Evolutionary conservation across 495 filamentous ascomycete genomes (phyloP), one percentile per base, ranked within the genome.

Genomic region (Entonaema liquescens): DNA sequence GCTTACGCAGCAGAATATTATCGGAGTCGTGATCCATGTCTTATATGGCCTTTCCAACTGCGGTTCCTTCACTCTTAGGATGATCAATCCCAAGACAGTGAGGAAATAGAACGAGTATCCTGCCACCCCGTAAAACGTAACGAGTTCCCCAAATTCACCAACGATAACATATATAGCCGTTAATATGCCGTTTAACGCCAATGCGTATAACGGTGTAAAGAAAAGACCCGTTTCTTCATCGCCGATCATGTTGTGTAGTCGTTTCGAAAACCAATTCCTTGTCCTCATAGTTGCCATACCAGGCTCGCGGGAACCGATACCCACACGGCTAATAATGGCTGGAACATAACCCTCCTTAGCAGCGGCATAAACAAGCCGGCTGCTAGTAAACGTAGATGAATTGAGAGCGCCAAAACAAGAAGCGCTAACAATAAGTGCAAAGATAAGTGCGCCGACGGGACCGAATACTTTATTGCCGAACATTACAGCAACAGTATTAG

Each of bases 1-100:
- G 76, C 92, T 97, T 13, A 99, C 95, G 73, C 95, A 99, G 86
- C 95, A 99, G 77, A 99, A 99, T 55, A 97, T 93, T 50, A 99
- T 95, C 2, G 95, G 95, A 36, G 95, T 98, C 1, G 90, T 91
- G 65, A 99, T 96, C 96, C 96, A 99, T 15, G 93, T 95, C 76
- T 86, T 88, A 79, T 98, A 99, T 2, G 95, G 93, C 23, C 95
- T 80, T 77, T 98, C 93, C 23, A 98, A 84, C 62, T 88, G 81
- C 7, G 96, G 96, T 77, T 98, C 95, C 40, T 86, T 87, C n/a
- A 98, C 91, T 25, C 95, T 84, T 67, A 99, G 83, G 31, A 98
- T 88, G 60, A 99, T 97, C 29, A 99, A 84, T 0, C 95, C 95
- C 0, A 99, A 88, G 1, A 99, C 95, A 0, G 95, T 97, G 33